phyloP scores from a whole-genome alignment of 345 rosid species.

The Eucalyptus melliodora region DNA sequence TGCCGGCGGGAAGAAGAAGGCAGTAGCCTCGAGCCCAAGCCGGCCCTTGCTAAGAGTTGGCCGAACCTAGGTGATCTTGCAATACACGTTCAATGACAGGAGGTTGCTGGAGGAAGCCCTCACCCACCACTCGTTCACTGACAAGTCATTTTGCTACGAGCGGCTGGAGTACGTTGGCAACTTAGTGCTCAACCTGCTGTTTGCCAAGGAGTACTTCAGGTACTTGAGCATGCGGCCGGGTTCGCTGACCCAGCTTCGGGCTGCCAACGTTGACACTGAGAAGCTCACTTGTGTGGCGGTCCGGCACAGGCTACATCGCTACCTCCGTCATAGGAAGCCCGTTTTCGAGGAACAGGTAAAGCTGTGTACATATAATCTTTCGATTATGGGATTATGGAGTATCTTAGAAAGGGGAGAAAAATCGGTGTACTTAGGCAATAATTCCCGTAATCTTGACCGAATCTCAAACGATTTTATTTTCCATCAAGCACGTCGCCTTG shows the following conservation, averaged over 20 bases:
- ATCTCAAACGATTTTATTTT: neutral
- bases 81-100: constrained; percentile 27
- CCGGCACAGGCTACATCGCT: constrained; percentile 24
- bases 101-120: constrained; percentile 39
- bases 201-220: constrained; percentile 10
- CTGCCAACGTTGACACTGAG: constrained; percentile 49
- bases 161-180: constrained; percentile 40
- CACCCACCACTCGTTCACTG: constrained; percentile 18
- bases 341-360: constrained; percentile 46
- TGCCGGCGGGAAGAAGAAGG: neutral
- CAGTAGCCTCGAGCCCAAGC: neutral
- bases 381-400: neutral
- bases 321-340: constrained; percentile 44
- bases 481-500: neutral
- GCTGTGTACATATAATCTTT: too few species aligned
- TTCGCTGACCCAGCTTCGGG: constrained; percentile 44
- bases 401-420: neutral
- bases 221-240: constrained; percentile 27
- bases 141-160: constrained; percentile 20
- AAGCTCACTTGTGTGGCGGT: constrained; percentile 52
- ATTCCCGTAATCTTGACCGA: neutral
- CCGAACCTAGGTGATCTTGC: constrained; percentile 24
- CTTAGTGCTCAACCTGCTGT: constrained; percentile 19
- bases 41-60: neutral
- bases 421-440: neutral